Percentiles rank a stretch among this genome's conserved stretches.
phyloP scores from a whole-genome alignment of 805 yeast genomes.

The Maudiozyma serrabonitensis region DNA sequence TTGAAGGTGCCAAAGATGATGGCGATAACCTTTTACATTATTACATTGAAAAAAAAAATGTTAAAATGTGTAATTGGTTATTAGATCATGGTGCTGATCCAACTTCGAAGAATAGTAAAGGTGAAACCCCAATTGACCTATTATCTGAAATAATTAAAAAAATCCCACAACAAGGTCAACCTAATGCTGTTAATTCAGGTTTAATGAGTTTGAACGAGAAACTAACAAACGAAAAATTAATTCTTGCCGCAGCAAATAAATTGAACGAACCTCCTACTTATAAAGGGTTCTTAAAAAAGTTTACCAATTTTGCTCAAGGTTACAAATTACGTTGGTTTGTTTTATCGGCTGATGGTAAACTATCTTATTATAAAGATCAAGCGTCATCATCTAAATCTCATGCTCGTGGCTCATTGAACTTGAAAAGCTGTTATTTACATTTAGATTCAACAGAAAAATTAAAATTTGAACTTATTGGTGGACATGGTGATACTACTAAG shows the following conservation, averaged over 20 bases:
- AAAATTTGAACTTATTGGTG: slow-evolving; percentile 79
- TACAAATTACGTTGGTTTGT: slow-evolving; percentile 91
- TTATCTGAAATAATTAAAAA: slow-evolving; percentile 29
- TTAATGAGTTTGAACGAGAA: slow-evolving; percentile 57
- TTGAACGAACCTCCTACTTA: slow-evolving; percentile 59
- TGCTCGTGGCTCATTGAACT: slow-evolving; percentile 80
- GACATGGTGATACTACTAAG: slow-evolving; percentile 49
- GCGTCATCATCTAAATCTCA: slow-evolving; percentile 61
- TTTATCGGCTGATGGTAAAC: slow-evolving; percentile 65
- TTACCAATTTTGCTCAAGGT: slow-evolving; percentile 96
- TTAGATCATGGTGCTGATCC: slow-evolving; percentile 93
- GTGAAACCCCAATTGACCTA: slow-evolving; percentile 72
- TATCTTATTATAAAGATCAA: slow-evolving; percentile 84
- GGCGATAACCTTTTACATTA: slow-evolving; percentile 90
- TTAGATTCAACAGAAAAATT: slow-evolving; percentile 87
- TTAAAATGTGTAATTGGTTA: slow-evolving; percentile 79
- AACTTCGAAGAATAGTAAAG: slow-evolving; percentile 69
- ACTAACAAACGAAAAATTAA: slow-evolving; percentile 68
- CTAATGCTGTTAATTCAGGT: slow-evolving; percentile 11
- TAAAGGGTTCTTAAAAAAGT: slow-evolving; percentile 85
- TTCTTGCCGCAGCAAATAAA: slow-evolving; percentile 36
- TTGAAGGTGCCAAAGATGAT: slow-evolving; percentile 70
- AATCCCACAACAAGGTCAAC: slow-evolving; percentile 4
- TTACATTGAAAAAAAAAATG: slow-evolving; percentile 65
- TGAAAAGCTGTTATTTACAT: slow-evolving; percentile 71